phyloP scores from a whole-genome alignment of 345 rosid species.

The Fremontodendron californicum region DNA sequence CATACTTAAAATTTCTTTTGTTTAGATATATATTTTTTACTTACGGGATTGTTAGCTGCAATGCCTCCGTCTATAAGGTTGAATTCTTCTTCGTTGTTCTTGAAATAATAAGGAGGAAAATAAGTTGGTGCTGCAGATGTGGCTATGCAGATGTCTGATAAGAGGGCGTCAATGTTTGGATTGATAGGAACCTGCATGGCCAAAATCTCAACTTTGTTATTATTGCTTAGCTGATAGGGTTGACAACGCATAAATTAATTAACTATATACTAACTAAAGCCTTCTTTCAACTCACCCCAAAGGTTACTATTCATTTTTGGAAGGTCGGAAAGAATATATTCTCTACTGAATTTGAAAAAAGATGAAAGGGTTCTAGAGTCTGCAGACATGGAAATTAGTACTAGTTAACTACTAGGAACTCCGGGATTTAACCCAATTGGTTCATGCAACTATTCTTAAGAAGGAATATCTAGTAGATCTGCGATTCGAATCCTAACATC shows the following conservation, averaged over 20 bases:
- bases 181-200: conserved; percentile 23
- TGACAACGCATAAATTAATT: too few relatives aligned
- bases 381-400: not conserved
- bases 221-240: too few relatives aligned
- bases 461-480: too few relatives aligned
- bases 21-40: not conserved
- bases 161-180: conserved; percentile 42
- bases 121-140: conserved; percentile 79
- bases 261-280: too few relatives aligned
- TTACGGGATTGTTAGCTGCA: conserved; percentile 70
- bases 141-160: conserved; percentile 62
- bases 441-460: too few relatives aligned
- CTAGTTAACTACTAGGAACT: conserved; percentile 3
- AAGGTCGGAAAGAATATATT: not conserved
- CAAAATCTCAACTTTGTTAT: too few relatives aligned
- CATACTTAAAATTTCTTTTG: too few relatives aligned
- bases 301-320: too few relatives aligned
- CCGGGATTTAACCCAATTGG: too few relatives aligned
- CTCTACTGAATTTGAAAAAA: not conserved
- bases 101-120: conserved; percentile 55
- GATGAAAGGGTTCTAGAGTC: not conserved
- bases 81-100: conserved; percentile 41
- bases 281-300: too few relatives aligned
- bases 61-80: conserved; percentile 70
- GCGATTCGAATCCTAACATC: too few relatives aligned